A percentile compares a stretch with the other conserved stretches of the same genome.
phyloP scores from a whole-genome alignment of 2,329 filamentous ascomycete species.

The Aspergillus eucalypticola region DNA sequence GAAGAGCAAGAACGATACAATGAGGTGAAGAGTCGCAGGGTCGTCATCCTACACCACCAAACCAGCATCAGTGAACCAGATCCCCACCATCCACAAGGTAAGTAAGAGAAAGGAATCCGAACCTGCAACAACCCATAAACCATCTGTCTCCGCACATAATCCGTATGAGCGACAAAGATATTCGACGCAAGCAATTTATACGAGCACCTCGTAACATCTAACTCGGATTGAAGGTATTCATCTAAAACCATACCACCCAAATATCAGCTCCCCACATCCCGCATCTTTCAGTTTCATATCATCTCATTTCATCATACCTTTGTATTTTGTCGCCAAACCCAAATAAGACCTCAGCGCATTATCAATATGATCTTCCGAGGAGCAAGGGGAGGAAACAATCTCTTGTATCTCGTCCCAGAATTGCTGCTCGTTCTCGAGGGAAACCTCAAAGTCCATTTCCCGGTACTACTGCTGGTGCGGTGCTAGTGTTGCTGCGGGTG shows the following conservation, averaged over 20 bases:
- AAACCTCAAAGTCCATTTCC: slow-evolving; percentile 69
- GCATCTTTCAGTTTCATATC: not conserved
- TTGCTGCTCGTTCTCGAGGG: slow-evolving; percentile 76
- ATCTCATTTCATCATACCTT: slow-evolving; percentile 47
- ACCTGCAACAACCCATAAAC: slow-evolving; percentile 81
- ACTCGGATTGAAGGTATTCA: slow-evolving; percentile 71
- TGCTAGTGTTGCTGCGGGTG: not conserved
- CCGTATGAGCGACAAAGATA: slow-evolving; percentile 71
- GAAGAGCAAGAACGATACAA: slow-evolving; percentile 79
- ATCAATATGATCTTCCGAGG: slow-evolving; percentile 71
- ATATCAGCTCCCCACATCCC: not conserved
- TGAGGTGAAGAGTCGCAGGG: slow-evolving; percentile 73
- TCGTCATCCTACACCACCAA: slow-evolving; percentile 72
- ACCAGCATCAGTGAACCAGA: not conserved
- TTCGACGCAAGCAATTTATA: slow-evolving; percentile 73
- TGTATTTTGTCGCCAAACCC: slow-evolving; percentile 71
- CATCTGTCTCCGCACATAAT: slow-evolving; percentile 90
- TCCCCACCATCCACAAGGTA: not conserved
- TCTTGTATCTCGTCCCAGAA: slow-evolving; percentile 81
- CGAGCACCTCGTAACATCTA: slow-evolving; percentile 78
- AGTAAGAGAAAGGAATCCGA: not conserved
- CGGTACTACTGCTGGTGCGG: slow-evolving; percentile 24
- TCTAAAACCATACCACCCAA: slow-evolving; percentile 46
- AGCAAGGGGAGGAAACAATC: slow-evolving; percentile 61
- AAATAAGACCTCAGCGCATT: slow-evolving; percentile 83